A percentile compares a stretch with the other conserved stretches of the same genome.
Conservation (phyloP, 2,329 filamentous ascomycete species). For the Tolypocladium pustulatum region DNA sequence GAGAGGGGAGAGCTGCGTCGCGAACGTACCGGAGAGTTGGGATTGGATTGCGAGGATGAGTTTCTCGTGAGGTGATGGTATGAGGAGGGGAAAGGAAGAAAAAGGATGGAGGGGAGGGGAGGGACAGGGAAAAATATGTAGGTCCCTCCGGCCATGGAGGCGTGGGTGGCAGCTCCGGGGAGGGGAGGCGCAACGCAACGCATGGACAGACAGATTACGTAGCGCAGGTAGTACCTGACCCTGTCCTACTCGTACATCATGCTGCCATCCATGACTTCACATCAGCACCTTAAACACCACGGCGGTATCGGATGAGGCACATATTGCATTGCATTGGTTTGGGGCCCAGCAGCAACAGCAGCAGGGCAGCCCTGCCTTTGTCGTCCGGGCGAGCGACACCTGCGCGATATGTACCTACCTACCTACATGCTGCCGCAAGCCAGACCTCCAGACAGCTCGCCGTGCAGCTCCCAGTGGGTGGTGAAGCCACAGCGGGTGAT, state of each 20-base stretch:
- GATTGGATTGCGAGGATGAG: neutral
- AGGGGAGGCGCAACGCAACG: neutral
- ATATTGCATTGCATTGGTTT: neutral
- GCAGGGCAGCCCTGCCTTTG: neutral
- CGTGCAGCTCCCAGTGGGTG: neutral
- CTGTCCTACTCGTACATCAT: no score
- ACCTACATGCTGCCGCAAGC: no score
- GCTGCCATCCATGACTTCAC: no score
- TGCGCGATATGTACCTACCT: neutral
- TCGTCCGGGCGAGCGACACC: neutral
- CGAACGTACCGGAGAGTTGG: neutral
- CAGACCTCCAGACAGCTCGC: no score
- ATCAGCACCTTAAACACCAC: neutral
- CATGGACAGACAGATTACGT: neutral
- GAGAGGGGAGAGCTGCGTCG: neutral
- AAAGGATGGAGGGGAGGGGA: neutral
- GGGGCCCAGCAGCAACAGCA: neutral
- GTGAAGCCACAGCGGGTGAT: neutral
- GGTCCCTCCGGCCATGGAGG: neutral
- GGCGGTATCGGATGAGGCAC: neutral
- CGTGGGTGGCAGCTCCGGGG: neutral
- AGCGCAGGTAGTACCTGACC: neutral
- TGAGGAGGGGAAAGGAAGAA: neutral
- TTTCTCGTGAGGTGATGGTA: neutral
- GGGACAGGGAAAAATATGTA: conserved; percentile 2